These are phyloP conservation scores for Lentinula boryana DNA, from an alignment of 768 basidiomycete species.

Conservation along the genomic window DNA sequence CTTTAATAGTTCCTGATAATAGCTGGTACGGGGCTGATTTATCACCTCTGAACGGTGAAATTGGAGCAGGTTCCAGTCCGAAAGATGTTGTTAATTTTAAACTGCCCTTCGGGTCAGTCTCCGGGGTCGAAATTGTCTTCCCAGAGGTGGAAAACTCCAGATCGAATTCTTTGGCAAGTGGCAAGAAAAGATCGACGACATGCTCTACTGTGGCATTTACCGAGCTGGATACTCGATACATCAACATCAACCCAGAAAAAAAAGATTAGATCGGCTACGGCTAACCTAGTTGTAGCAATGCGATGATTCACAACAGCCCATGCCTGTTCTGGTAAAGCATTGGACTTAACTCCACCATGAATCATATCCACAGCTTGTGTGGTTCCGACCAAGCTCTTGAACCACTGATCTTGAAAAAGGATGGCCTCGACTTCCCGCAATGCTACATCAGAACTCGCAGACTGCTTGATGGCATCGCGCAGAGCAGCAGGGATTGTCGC, in stretches of 20 bases:
- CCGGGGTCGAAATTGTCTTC: conserved; percentile 22
- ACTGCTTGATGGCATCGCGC: conserved; percentile 40
- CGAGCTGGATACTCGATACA: conserved; percentile 25
- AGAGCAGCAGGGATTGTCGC: conserved; percentile 44
- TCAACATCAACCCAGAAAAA: conserved; percentile 6
- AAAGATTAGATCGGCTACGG: neutral
- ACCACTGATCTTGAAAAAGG: conserved; percentile 30
- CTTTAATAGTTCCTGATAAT: conserved; percentile 61
- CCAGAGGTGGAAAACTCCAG: conserved; percentile 59
- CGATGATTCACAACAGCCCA: conserved; percentile 71
- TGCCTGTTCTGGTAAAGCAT: conserved; percentile 74
- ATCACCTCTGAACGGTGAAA: conserved; percentile 41
- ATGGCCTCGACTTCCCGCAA: conserved; percentile 47
- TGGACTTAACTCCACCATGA: conserved; percentile 64
- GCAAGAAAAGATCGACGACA: conserved; percentile 37
- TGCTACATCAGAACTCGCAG: conserved; percentile 42
- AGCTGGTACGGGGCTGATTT: conserved; percentile 41
- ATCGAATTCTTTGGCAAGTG: conserved; percentile 47
- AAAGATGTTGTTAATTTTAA: conserved; percentile 44
- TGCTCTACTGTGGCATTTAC: conserved; percentile 38
- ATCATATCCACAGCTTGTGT: conserved; percentile 77
- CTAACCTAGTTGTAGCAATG: conserved; percentile 54
- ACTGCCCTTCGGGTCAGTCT: conserved; percentile 31
- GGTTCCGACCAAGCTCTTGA: conserved; percentile 51
- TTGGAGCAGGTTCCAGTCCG: conserved; percentile 61